Conservation (phyloP, 2,329 filamentous ascomycete species). For the Pyricularia sp. region DNA sequence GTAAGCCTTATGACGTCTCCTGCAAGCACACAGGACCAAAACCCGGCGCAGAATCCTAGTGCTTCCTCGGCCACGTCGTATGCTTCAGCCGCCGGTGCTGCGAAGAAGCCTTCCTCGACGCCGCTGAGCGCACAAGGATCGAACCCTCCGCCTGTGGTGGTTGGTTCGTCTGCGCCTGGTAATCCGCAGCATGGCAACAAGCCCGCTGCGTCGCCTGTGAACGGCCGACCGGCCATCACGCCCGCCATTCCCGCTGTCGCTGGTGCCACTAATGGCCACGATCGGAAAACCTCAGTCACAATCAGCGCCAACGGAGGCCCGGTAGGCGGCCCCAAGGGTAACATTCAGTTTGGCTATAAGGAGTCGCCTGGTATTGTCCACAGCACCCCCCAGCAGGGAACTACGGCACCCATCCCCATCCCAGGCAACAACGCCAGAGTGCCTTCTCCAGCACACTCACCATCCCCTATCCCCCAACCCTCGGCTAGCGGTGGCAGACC, state of each 20-base stretch:
- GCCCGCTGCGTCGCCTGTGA: conserved; percentile 68
- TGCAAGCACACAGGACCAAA: conserved; percentile 41
- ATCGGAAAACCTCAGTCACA: conserved; percentile 80
- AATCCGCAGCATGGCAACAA: conserved; percentile 51
- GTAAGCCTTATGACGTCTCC: conserved; percentile 49
- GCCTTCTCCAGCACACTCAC: conserved; percentile 77
- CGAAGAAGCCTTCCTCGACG: conserved; percentile 53
- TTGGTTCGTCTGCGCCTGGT: conserved; percentile 41
- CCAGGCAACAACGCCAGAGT: conserved; percentile 56
- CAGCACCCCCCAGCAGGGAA: conserved; percentile 52
- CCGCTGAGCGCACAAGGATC: conserved; percentile 52
- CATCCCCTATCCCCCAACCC: conserved; percentile 87
- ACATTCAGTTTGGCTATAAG: conserved; percentile 75
- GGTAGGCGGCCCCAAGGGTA: conserved; percentile 48
- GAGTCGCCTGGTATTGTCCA: conserved; percentile 59
- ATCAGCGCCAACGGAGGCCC: conserved; percentile 76
- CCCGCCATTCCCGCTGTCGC: conserved; percentile 58
- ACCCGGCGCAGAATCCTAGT: conserved; percentile 46
- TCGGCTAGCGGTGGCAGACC: conserved; percentile 77
- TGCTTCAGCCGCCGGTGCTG: conserved; percentile 56
- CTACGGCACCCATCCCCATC: conserved; percentile 51
- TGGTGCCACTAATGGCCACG: conserved; percentile 68
- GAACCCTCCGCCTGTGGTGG: conserved; percentile 42
- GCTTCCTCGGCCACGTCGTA: conserved; percentile 53
- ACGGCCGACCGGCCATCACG: conserved; percentile 68